phyloP scores from a whole-genome alignment of 2,329 filamentous ascomycete genomes.

The Thielaviopsis euricoi region DNA sequence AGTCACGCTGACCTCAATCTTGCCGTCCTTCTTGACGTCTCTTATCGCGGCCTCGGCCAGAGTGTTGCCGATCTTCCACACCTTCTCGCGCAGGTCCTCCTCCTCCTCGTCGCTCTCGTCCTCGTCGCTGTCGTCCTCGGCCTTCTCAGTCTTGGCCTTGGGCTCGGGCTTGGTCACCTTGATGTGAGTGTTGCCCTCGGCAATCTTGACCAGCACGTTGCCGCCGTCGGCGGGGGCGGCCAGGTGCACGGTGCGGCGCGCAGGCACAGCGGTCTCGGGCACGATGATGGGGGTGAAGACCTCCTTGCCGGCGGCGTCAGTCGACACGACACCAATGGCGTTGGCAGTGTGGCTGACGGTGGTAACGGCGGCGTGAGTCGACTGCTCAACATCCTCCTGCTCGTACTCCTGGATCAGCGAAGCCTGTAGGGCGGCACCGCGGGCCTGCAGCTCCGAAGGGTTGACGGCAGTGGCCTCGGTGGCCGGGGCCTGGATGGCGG shows the following conservation, averaged over 20 bases:
- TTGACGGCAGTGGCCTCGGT: slow-evolving; percentile 68
- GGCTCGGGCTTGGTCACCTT: slow-evolving; percentile 80
- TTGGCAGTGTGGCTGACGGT: slow-evolving; percentile 81
- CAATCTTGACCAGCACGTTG: slow-evolving; percentile 74
- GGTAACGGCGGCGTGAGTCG: slow-evolving; percentile 85
- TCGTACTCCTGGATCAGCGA: slow-evolving; percentile 92
- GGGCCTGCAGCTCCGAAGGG: slow-evolving; percentile 75
- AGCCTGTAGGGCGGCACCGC: slow-evolving; percentile 89
- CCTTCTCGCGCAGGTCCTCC: slow-evolving; percentile 75
- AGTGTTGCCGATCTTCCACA: slow-evolving; percentile 73
- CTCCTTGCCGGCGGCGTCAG: slow-evolving; percentile 41
- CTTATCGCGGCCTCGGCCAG: slow-evolving; percentile 77
- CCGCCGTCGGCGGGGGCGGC: slow-evolving; percentile 63
- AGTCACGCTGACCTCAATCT: slow-evolving; percentile 89
- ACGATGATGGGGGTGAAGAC: slow-evolving; percentile 68
- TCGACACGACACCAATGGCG: slow-evolving; percentile 70
- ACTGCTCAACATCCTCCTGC: slow-evolving; percentile 82
- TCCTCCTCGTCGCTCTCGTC: slow-evolving; percentile 59
- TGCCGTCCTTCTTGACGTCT: slow-evolving; percentile 70
- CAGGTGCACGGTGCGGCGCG: slow-evolving; percentile 69
- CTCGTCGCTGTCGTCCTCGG: slow-evolving; percentile 39
- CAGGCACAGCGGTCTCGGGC: slow-evolving; percentile 77
- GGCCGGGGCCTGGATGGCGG: slow-evolving; percentile 65
- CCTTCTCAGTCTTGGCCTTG: slow-evolving; percentile 55
- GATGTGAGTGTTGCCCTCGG: slow-evolving; percentile 79